Base-by-base conservation (phyloP, 2,329 filamentous ascomycete species). In the Didymella sp. region DNA sequence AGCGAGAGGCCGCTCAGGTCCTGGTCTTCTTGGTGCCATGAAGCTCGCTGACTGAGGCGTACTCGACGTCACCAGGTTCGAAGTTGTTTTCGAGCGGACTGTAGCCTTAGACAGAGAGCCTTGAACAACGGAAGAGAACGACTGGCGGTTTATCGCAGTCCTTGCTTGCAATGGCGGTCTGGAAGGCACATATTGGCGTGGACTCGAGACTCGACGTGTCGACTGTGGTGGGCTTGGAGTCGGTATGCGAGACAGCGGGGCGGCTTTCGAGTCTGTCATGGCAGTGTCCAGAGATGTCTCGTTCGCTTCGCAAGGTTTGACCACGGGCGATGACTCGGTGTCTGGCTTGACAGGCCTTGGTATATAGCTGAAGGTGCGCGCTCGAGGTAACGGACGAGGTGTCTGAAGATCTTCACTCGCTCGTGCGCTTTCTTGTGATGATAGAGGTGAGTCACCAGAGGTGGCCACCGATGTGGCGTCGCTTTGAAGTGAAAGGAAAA, bases 361-460 rank as follows among this genome's bases (percentile, higher is more conserved):
- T 38, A 76, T 72, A 61, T 66, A 72, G 61, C 71, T 74, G 58
- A 70, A 58, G 13, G 73, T 74, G 24, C 63, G 70, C 21, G 71
- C 71, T 44, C 70, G 67, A 22, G 70, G 67, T 5, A 72, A 47
- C 35, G 64, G 53, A 43, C 55, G 67, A 1, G 63, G 63, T 19
- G 63, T 69, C 2, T 55, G 50, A 22, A 69, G 6, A 21, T 43
- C 43, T 22, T 37, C 44, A 43, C 19, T 33, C 8, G 43, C 15
- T 15, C n/a, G 35, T 6, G 42, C 19, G 21, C 2, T 24, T 24
- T 27, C 54, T 19, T 38, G 38, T 12, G 21, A n/a, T 27, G 41
- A 12, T 11, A 22, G 58, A 13, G 47, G 30, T 15, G 33, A 21
- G n/a, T 50, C 40, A 11, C 27, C 37, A 21, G 38, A 42, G 9